Evolutionary conservation across 805 yeast genomes (phyloP).

Genomic region (Clavispora asparagi): DNA sequence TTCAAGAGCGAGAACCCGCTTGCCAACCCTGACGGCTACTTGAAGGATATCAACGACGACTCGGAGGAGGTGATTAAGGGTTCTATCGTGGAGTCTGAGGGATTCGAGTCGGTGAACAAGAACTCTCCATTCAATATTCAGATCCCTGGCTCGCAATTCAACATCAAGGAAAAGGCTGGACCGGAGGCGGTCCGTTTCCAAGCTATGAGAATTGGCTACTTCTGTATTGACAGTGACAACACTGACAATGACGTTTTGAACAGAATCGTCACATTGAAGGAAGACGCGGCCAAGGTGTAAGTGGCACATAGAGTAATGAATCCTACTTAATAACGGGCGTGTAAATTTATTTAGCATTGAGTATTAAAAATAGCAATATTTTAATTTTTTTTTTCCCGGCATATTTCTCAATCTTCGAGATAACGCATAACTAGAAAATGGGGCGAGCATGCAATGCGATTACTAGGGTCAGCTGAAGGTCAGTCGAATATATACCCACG

Average conservation of each 20-base stretch:
- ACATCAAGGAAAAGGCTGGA: conserved; percentile 52
- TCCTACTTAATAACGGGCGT: not conserved
- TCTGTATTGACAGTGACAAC: conserved; percentile 81
- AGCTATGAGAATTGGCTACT: conserved; percentile 94
- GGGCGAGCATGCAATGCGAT: no score
- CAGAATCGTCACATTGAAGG: conserved; percentile 90
- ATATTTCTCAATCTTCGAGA: no score
- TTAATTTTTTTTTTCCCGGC: no score
- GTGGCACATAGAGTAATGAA: not conserved
- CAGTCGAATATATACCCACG: no score
- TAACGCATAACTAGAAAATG: no score
- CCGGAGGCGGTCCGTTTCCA: conserved; percentile 72
- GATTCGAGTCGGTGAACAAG: conserved; percentile 59
- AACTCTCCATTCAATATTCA: conserved; percentile 73
- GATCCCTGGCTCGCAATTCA: conserved; percentile 57
- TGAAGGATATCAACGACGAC: conserved; percentile 75
- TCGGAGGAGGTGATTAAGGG: conserved; percentile 63
- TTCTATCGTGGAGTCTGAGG: conserved; percentile 70
- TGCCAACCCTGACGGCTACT: conserved; percentile 80
- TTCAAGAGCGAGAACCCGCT: conserved; percentile 90
- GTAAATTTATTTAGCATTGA: no score
- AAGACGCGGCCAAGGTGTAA: conserved; percentile 50
- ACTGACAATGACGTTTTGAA: conserved; percentile 63
- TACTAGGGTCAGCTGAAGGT: no score
- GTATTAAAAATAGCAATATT: no score